A percentile compares a stretch with the other conserved stretches of the same genome.
These are phyloP conservation scores for Xylaria sp. DNA, from an alignment of 495 filamentous ascomycete species.

Conservation along the genomic window DNA sequence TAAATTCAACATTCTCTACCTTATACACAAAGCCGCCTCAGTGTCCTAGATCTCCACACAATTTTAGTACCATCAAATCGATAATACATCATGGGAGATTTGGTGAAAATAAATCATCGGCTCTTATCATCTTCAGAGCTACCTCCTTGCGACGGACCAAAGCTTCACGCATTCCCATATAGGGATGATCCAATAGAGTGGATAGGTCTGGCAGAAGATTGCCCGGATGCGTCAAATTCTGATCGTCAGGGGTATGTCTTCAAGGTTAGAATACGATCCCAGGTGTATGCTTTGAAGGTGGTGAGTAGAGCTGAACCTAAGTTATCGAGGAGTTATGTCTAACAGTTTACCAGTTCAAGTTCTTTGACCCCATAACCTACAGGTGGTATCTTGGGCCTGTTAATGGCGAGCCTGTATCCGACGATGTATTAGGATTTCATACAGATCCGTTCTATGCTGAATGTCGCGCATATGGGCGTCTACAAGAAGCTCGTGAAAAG, in stretches of 20 bases:
- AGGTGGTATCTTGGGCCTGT: constrained; percentile 1
- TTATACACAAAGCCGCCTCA: no score
- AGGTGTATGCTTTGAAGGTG: not conserved
- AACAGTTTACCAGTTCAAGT: not conserved
- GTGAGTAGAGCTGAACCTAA: not conserved
- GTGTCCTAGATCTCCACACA: no score
- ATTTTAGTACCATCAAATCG: no score
- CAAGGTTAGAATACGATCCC: not conserved
- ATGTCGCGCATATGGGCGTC: not conserved
- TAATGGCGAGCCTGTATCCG: not conserved
- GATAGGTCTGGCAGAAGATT: not conserved
- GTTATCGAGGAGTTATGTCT: not conserved
- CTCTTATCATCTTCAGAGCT: not conserved
- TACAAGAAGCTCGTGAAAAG: not conserved
- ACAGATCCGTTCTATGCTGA: not conserved
- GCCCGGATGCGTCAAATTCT: not conserved
- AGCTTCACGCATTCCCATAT: not conserved
- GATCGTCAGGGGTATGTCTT: not conserved
- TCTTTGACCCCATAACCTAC: not conserved
- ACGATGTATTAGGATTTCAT: not conserved
- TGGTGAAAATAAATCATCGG: not conserved
- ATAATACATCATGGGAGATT: not conserved
- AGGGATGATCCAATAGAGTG: not conserved
- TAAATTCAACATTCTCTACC: no score
- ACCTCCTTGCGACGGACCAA: not conserved